Evolutionary conservation across 306 rosid genomes (phyloP).

Genomic region (Quercus dentata): DNA sequence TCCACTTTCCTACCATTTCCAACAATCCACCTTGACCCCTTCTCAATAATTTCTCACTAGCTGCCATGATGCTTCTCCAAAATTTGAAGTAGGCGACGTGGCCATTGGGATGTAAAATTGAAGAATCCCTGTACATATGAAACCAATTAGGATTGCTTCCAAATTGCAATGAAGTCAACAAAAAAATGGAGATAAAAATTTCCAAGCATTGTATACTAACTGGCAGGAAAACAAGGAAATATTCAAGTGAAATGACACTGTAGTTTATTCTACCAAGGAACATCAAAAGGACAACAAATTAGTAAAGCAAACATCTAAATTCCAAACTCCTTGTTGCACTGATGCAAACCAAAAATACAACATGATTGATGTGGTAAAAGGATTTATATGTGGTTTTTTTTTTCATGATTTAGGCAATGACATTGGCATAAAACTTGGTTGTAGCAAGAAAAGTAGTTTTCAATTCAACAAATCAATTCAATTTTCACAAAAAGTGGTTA

Average conservation of each 20-base stretch:
- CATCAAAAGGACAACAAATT: too few relatives aligned
- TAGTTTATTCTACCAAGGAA: too few relatives aligned
- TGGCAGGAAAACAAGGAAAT: too few relatives aligned
- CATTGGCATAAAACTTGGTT: too few relatives aligned
- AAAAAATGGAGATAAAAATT: not conserved
- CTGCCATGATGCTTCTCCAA: conserved; percentile 50
- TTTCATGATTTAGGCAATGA: too few relatives aligned
- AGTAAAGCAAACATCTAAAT: not conserved
- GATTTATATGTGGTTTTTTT: too few relatives aligned
- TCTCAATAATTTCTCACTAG: too few relatives aligned
- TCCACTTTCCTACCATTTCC: conserved; percentile 6
- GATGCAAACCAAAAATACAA: not conserved
- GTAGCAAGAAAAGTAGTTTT: not conserved
- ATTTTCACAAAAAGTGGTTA: too few relatives aligned
- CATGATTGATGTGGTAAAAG: too few relatives aligned
- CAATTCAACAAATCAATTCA: not conserved
- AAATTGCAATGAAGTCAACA: conserved; percentile 9
- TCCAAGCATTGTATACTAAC: not conserved
- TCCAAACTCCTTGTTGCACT: not conserved
- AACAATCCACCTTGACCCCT: conserved; percentile 22
- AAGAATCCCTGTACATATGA: conserved; percentile 71
- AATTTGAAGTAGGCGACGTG: conserved; percentile 77
- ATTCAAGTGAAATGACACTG: too few relatives aligned
- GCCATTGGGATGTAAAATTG: conserved; percentile 95
- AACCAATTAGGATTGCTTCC: conserved; percentile 12